These are phyloP conservation scores for Mycena pura DNA, from an alignment of 768 basidiomycete genomes.

Conservation along the genomic window DNA sequence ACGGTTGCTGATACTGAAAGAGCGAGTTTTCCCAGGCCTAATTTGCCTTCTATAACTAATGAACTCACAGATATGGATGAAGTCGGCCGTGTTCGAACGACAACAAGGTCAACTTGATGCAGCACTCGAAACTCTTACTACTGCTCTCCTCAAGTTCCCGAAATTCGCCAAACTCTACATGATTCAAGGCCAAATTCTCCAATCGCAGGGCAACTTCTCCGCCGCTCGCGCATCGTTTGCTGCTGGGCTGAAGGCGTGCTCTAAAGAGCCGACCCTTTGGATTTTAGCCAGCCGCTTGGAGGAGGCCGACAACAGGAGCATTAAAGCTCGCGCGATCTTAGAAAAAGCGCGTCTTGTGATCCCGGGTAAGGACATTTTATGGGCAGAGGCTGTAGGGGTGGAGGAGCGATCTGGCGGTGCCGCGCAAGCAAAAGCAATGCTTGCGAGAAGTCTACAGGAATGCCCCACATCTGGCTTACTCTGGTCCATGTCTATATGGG, in stretches of 20 bases:
- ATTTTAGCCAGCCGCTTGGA: conserved; percentile 88
- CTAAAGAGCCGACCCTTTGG: conserved; percentile 88
- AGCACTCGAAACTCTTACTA: conserved; percentile 76
- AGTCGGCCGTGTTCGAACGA: conserved; percentile 93
- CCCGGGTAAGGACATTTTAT: conserved; percentile 82
- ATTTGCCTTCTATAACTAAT: conserved; percentile 4
- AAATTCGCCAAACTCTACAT: conserved; percentile 94
- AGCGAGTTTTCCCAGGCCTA: conserved; percentile 48
- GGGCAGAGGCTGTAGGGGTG: conserved; percentile 90
- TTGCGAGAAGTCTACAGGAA: conserved; percentile 90
- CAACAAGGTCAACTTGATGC: conserved; percentile 79
- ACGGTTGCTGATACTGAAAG: conserved; percentile 91
- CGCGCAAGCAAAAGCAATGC: conserved; percentile 85
- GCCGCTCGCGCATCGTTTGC: conserved; percentile 83
- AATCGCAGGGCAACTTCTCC: conserved; percentile 61
- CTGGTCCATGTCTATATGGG: conserved; percentile 93
- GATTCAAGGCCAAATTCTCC: conserved; percentile 94
- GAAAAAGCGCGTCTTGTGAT: conserved; percentile 91
- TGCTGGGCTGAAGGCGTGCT: conserved; percentile 84
- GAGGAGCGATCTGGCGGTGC: conserved; percentile 88
- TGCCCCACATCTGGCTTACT: conserved; percentile 88
- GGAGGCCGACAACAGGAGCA: conserved; percentile 89
- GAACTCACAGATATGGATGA: conserved; percentile 92
- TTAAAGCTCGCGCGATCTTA: conserved; percentile 88
- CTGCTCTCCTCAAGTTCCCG: conserved; percentile 84